Percentiles rank a stretch among this genome's conserved stretches.
Evolutionary conservation across 2,329 filamentous ascomycete genomes (phyloP).

Genomic region (Ustulina deusta): DNA sequence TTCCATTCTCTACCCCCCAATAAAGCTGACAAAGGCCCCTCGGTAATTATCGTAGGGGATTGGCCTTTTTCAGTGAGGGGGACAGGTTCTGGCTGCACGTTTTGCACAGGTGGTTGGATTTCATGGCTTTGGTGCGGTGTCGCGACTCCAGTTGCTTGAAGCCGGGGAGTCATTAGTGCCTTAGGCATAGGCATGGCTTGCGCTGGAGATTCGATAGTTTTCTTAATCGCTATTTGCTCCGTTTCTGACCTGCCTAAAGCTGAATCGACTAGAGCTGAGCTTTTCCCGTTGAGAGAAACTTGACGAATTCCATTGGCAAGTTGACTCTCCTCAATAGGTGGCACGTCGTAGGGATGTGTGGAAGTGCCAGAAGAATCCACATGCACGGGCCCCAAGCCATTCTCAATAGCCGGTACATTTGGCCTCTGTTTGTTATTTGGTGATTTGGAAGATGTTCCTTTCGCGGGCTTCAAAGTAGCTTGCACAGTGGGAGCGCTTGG

Average conservation of each 20-base stretch:
- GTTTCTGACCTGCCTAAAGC: neutral
- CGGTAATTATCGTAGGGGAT: neutral
- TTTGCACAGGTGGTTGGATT: conserved; percentile 3
- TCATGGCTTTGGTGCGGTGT: neutral
- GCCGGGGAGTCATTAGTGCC: neutral
- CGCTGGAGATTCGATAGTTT: conserved; percentile 1
- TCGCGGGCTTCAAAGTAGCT: conserved; percentile 7
- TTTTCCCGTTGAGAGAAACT: conserved; percentile 12
- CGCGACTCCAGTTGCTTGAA: neutral
- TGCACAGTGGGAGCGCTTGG: conserved; percentile 13
- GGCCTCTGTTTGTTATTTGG: conserved; percentile 15
- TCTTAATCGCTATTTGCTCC: conserved; percentile 4
- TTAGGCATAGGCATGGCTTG: neutral
- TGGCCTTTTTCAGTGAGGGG: neutral
- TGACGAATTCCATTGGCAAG: conserved; percentile 11
- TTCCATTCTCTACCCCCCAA: conserved; percentile 34
- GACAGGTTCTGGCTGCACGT: neutral
- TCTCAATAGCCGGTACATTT: conserved; percentile 5
- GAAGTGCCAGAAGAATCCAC: neutral
- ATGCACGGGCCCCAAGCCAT: conserved; percentile 11
- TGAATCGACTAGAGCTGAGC: conserved; percentile 8
- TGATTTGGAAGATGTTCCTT: conserved; percentile 9
- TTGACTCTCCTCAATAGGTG: conserved; percentile 9
- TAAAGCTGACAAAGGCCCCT: conserved; percentile 24
- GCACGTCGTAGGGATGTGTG: neutral